Evolutionary conservation across 140 eudicot genomes (phyloP).

Genomic region (Oenanthe javanica): DNA sequence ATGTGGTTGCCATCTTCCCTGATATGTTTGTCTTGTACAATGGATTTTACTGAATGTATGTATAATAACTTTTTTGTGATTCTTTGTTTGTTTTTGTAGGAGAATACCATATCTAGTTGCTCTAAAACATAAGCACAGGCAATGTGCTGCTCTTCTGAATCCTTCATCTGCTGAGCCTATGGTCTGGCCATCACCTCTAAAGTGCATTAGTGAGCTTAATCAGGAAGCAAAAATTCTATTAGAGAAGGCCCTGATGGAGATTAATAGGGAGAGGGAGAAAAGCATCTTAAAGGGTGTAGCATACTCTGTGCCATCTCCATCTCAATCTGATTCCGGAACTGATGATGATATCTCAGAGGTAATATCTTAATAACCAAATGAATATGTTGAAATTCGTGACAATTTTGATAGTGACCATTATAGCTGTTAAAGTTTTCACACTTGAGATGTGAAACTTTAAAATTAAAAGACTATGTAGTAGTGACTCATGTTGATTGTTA

Average conservation of each 20-base stretch:
- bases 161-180: constrained; percentile 91
- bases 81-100: constrained; percentile 45
- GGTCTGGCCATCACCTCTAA: constrained; percentile 96
- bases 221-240: constrained; percentile 74
- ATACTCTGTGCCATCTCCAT: constrained; percentile 50
- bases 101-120: constrained; percentile 81
- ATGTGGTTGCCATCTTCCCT: not conserved
- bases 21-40: not conserved
- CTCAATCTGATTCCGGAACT: constrained; percentile 41
- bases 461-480: not conserved
- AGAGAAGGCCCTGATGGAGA: constrained; percentile 85
- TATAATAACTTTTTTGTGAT: constrained; percentile 40
- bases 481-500: not conserved
- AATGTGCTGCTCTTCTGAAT: constrained; percentile 81
- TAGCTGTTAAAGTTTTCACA: not conserved
- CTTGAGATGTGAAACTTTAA: not conserved
- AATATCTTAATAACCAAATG: not conserved
- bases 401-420: not conserved
- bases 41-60: not conserved
- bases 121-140: constrained; percentile 54
- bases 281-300: constrained; percentile 54
- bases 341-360: constrained; percentile 85
- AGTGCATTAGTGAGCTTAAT: constrained; percentile 87
- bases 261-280: constrained; percentile 68
- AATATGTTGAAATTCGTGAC: not conserved